A percentile compares a stretch with the other conserved stretches of the same genome.
Conservation (phyloP, 2,329 filamentous ascomycete species). For the Trichoderma hamatum region DNA sequence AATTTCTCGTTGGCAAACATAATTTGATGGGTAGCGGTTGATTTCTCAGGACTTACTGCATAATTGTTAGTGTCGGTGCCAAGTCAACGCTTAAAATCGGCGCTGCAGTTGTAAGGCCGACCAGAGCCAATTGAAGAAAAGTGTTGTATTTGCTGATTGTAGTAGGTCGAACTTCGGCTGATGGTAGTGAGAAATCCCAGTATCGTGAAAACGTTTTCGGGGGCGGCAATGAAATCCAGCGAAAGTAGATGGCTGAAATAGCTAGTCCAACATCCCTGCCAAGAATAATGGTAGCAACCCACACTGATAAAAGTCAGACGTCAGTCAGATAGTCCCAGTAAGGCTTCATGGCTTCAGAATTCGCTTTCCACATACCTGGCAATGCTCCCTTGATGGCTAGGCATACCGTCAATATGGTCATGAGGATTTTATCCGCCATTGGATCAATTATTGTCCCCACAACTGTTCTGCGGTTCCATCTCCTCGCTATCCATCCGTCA, state of each 20-base stretch:
- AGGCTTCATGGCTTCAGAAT: background rate
- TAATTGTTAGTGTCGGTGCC: constrained; percentile 56
- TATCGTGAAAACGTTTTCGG: constrained; percentile 92
- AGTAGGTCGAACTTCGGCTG: constrained; percentile 81
- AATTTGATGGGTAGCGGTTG: too few relatives aligned
- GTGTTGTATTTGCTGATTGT: constrained; percentile 92
- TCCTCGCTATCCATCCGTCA: constrained; percentile 90
- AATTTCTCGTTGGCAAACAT: background rate
- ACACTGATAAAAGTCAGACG: constrained; percentile 55
- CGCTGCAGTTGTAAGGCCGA: constrained; percentile 80
- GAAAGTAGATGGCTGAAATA: constrained; percentile 88
- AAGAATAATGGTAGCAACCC: constrained; percentile 87
- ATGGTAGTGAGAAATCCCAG: constrained; percentile 95
- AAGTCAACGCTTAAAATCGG: constrained; percentile 70
- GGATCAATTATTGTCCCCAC: constrained; percentile 94
- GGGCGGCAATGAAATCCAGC: constrained; percentile 89
- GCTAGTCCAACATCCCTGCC: constrained; percentile 83
- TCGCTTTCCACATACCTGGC: constrained; percentile 60
- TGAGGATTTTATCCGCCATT: constrained; percentile 94
- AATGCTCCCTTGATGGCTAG: constrained; percentile 81
- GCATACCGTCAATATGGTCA: constrained; percentile 89
- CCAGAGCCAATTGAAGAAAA: constrained; percentile 82
- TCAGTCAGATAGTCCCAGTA: background rate
- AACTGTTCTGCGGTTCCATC: constrained; percentile 86
- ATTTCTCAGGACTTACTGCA: constrained; percentile 59